Evolutionary conservation across 2,329 filamentous ascomycete species (phyloP), one percentile per base, ranked within the genome.

Genomic region (Xylariomycetidae sp.): DNA sequence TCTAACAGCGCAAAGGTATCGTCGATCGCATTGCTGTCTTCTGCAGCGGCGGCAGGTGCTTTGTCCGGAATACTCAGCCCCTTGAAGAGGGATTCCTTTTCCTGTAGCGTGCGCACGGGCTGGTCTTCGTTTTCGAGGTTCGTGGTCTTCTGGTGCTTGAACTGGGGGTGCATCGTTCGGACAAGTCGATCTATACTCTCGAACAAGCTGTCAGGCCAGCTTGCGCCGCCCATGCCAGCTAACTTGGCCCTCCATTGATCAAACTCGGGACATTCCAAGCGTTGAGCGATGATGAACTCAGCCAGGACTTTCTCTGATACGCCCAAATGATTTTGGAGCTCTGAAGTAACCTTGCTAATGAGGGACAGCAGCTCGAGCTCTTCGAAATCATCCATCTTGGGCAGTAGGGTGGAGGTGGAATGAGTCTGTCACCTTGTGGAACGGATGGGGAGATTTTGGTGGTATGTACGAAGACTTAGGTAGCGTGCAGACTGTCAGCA

Each of bases 1-100:
- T 97, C 92, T n/a, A 98, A 62, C 51, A 94, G 73, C 1, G 89
- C 89, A 49, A 98, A 79, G 0, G 92, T 95, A 59, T 98, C 89
- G 53, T 97, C 92, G 53, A 96, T 83, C 14, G 79, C 85, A 54
- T 86, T 84, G 2, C 64, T 66, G 38, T 66, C 67, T 28, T 58
- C 56, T 7, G 49, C 51, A 17, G 47, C 47, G 1, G 56, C 54
- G 19, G 80, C 73, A n/a, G n/a, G n/a, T n/a, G n/a, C n/a, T 54
- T 81, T 82, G 60, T 98, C 90, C 2, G 90, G 88, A 28, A 98
- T 74, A 6, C 88, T 77, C 31, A 98, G 72, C 1, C 89, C 94
- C 50, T 82, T 88, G 61, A 98, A 98, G n/a, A 94, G 77, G 34
- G 85, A 80, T 36, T 83, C 80, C 62, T 92, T 94, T 56, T 84